Evolutionary conservation across 2,329 filamentous ascomycete genomes (phyloP), one percentile per base, ranked within the genome.

Genomic region (Apiospora pterosperma): DNA sequence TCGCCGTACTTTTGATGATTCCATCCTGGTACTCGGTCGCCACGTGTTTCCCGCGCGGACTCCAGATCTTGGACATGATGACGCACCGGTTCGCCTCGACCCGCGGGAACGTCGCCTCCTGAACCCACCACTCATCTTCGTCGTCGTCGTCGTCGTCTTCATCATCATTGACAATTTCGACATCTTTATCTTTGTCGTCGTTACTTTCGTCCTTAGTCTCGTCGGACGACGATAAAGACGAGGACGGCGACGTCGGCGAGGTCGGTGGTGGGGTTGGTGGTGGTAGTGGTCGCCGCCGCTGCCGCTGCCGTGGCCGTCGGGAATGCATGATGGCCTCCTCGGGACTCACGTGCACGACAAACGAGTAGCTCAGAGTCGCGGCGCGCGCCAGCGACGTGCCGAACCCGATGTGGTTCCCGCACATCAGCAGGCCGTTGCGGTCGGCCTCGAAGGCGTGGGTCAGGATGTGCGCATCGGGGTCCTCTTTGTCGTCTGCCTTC

Each of bases 11-110:
- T 36, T 74, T 63, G 28, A 80, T 66, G 11, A 85, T 77, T 3
- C 84, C 84, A 66, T 87, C 84, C 67, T 87, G 84, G 65, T 84
- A 85, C 58, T 81, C 82, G 1, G 81, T 85, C 5, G 84, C 84
- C 1, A 87, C 79, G 68, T 86, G 84, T 25, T 80, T 76, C 3
- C 84, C 84, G 3, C 73, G 68, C 0, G 84, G 84, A 65, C 83
- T 86, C 84, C 84, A 87, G 36, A 85, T 80, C 74, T 82, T 82
- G 63, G 77, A 80, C 71, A 82, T 76, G 66, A 86, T 73, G 59
- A 83, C 77, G 2, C 78, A 81, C 48, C 84, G 75, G 0, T 82
- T 82, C 2, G 80, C 79, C 25, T 75, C 80, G 3, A 80, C 76
- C 25, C 84, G 73, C 4, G 84, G 82, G 71, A 84, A 86, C 36